Evolutionary conservation across 192 early-diverging fungal genomes (phyloP).

Genomic region (Linderina pennispora): DNA sequence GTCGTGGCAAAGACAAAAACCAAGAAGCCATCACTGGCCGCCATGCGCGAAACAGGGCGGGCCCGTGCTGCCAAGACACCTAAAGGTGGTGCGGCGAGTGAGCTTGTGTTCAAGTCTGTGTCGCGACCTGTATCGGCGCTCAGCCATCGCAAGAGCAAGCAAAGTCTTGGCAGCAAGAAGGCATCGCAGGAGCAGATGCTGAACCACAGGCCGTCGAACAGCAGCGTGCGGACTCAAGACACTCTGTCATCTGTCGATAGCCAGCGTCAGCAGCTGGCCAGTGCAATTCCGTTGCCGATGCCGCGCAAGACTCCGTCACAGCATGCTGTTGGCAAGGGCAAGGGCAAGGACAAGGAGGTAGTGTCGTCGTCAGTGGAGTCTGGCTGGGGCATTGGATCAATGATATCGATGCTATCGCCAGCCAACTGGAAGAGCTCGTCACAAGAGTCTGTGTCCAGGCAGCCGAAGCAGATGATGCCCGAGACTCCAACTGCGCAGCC

Average conservation of each 20-base stretch:
- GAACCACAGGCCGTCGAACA: no score
- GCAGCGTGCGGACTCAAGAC: no score
- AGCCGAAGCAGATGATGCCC: background rate
- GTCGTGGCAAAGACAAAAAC: constrained; percentile 2
- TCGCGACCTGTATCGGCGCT: constrained; percentile 1
- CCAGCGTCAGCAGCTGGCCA: no score
- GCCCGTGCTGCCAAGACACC: constrained; percentile 4
- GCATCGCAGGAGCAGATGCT: constrained; percentile 11
- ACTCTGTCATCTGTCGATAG: no score
- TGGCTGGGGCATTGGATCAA: constrained; percentile 12
- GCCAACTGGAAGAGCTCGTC: constrained; percentile 39
- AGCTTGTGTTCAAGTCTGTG: constrained; percentile 26
- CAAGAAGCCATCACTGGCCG: constrained; percentile 30
- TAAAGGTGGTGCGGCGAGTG: constrained; percentile 4
- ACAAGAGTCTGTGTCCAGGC: background rate
- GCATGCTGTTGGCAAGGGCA: no score
- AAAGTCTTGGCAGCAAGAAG: no score
- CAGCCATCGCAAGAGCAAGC: no score
- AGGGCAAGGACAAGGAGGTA: no score
- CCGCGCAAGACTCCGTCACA: no score
- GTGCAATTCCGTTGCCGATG: no score
- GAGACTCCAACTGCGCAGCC: constrained; percentile 17
- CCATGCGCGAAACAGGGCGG: constrained; percentile 41
- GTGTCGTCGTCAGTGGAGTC: constrained; percentile 21
- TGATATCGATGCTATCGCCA: constrained; percentile 38